phyloP scores from a whole-genome alignment of 2,329 filamentous ascomycete genomes.

The Colletotrichum eleusines region DNA sequence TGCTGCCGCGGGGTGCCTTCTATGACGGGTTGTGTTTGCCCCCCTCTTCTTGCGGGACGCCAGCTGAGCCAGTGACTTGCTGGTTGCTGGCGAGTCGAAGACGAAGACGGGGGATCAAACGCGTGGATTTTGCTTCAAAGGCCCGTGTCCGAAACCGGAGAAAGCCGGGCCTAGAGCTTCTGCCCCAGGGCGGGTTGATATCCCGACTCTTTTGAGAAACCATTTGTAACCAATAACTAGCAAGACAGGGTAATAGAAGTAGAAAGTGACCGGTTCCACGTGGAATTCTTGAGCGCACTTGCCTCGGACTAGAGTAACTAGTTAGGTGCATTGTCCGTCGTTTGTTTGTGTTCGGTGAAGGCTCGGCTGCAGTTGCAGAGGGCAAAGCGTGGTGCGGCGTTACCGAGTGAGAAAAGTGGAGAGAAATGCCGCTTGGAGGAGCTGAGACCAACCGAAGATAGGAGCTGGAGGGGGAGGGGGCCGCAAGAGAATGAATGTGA shows the following conservation, averaged over 20 bases:
- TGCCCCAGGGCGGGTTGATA: constrained; percentile 11
- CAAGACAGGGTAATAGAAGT: neutral
- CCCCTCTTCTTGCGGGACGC: constrained; percentile 13
- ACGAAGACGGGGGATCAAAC: constrained; percentile 36
- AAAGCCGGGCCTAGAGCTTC: constrained; percentile 21
- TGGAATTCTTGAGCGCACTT: constrained; percentile 19
- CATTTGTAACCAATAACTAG: constrained; percentile 5
- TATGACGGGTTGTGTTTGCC: constrained; percentile 16
- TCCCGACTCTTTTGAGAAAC: neutral
- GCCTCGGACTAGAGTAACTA: neutral
- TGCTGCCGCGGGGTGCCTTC: constrained; percentile 10
- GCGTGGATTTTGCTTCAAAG: constrained; percentile 25
- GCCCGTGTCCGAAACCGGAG: constrained; percentile 40
- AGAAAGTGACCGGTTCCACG: constrained; percentile 29
- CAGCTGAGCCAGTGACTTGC: constrained; percentile 38
- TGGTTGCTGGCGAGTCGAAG: constrained; percentile 23
- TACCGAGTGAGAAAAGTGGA: neutral
- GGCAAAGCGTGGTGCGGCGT: neutral
- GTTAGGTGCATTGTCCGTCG: constrained; percentile 1
- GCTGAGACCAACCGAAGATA: constrained; percentile 4
- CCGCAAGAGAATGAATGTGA: neutral
- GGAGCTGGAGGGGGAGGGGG: constrained; percentile 8
- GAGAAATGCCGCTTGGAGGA: neutral
- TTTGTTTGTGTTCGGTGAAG: constrained; percentile 35
- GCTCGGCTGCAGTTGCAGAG: neutral